Evolutionary conservation across 805 yeast species (phyloP), one percentile per base, ranked within the genome.

Genomic region (Pichia cephalocereana): DNA sequence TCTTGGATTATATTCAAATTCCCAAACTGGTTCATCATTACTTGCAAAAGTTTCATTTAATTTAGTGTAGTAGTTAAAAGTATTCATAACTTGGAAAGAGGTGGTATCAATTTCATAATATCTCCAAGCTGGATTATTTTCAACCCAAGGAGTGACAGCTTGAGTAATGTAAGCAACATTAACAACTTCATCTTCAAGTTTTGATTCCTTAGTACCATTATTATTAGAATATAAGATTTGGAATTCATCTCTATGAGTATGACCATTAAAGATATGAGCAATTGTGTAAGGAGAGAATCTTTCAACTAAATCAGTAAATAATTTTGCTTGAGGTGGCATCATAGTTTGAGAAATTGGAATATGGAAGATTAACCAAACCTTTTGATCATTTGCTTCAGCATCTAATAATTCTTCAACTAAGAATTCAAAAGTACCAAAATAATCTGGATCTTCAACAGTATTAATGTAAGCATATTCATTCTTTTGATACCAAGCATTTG

Each of bases 351-450:
- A 69, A 26, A 74, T 65, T 41, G 90, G 87, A 47, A 83, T 77
- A 60, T 83, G 89, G 19, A 84, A 79, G 55, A 80, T 70, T 49
- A 83, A 70, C 89, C 89, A 83, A n/a, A 80, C 89, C 57, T 83
- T 69, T 62, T 81, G 79, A 44, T 76, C 77, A 9, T 67, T 68
- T 36, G 56, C 49, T 62, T 83, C 89, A 53, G 82, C 71, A 44
- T 72, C 82, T n/a, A 74, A 61, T 45, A 83, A 68, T 65, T 83
- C 88, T 46, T 76, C 72, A 44, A 79, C 72, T 51, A 83, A 63
- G 59, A 81, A 83, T 54, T 74, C 64, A 67, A 83, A 69, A 54
- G 76, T 78, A 2, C 87, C 88, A 57, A 81, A 80, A 26, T 75
- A 69, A 55, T 82, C 87, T 11, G 79, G 76, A 48, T 76, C 69